Conservation (phyloP, 2,329 filamentous ascomycete genomes). For the Emmonsiellopsis sp. region DNA sequence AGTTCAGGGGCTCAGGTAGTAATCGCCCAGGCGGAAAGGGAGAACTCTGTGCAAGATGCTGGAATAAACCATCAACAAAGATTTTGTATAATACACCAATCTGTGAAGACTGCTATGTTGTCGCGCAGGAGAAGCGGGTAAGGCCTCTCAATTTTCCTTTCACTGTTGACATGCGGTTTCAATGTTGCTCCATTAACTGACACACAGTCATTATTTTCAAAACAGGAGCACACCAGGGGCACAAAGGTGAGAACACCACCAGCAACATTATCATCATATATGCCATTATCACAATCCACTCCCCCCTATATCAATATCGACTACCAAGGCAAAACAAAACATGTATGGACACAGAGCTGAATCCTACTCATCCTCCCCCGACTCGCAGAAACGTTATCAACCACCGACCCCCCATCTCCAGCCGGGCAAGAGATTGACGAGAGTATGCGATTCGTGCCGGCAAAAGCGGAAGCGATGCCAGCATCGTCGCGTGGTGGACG, state of each 20-base stretch:
- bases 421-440: slow-evolving; percentile 13
- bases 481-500: slow-evolving; percentile 14
- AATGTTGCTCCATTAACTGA: not conserved
- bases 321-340: no score
- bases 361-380: not conserved
- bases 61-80: slow-evolving; percentile 13
- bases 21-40: not conserved
- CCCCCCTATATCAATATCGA: no score
- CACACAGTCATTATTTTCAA: not conserved
- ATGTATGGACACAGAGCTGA: no score
- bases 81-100: slow-evolving; percentile 15
- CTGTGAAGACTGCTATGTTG: slow-evolving; percentile 11
- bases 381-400: slow-evolving; percentile 13
- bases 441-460: slow-evolving; percentile 14
- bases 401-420: slow-evolving; percentile 11
- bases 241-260: slow-evolving; percentile 1
- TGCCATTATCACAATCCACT: not conserved
- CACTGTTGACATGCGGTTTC: not conserved
- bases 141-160: not conserved
- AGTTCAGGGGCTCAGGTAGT: not conserved
- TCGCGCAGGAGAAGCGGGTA: slow-evolving; percentile 13
- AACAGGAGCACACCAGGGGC: slow-evolving; percentile 5
- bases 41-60: slow-evolving; percentile 14
- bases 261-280: not conserved
- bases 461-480: slow-evolving; percentile 14